Conservation (phyloP, 2,329 filamentous ascomycete species). For the Onygenales sp. region DNA sequence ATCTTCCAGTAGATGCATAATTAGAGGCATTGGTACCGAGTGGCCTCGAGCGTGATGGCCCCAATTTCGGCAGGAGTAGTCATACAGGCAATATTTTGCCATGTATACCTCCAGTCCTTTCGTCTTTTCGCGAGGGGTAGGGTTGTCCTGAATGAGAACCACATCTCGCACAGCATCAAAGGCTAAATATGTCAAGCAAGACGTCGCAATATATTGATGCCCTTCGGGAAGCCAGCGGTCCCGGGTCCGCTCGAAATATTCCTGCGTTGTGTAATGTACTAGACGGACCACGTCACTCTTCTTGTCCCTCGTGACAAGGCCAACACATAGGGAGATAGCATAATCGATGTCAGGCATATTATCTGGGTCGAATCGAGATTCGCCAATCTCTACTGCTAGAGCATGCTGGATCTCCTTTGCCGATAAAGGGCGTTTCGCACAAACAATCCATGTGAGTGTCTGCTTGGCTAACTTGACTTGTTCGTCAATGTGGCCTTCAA, state of each 20-base stretch:
- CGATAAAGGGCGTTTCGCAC: slow-evolving; percentile 12
- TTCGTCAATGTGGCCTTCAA: slow-evolving; percentile 8
- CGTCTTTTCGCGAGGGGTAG: no score
- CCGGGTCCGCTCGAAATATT: slow-evolving; percentile 31
- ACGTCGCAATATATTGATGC: slow-evolving; percentile 17
- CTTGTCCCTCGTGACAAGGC: slow-evolving; percentile 34
- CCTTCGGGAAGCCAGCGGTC: slow-evolving; percentile 23
- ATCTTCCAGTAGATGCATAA: no score
- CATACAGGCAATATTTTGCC: no score
- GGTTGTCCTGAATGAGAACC: no score
- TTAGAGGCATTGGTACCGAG: no score
- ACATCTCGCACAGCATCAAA: slow-evolving; percentile 11
- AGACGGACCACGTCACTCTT: slow-evolving; percentile 31
- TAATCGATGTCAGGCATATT: slow-evolving; percentile 7
- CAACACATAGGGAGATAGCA: slow-evolving; percentile 32
- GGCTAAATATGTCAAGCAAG: slow-evolving; percentile 30
- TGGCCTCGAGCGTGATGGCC: no score
- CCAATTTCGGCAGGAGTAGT: no score
- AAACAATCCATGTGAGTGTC: slow-evolving; percentile 15
- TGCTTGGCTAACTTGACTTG: slow-evolving; percentile 8
- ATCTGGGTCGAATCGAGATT: slow-evolving; percentile 8
- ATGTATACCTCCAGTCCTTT: no score
- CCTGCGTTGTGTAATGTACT: slow-evolving; percentile 39
- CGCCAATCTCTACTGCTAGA: slow-evolving; percentile 13
- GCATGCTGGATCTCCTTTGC: slow-evolving; percentile 17